Base-by-base conservation (phyloP, 2,329 filamentous ascomycete species). In the Tolypocladium paradoxum region DNA sequence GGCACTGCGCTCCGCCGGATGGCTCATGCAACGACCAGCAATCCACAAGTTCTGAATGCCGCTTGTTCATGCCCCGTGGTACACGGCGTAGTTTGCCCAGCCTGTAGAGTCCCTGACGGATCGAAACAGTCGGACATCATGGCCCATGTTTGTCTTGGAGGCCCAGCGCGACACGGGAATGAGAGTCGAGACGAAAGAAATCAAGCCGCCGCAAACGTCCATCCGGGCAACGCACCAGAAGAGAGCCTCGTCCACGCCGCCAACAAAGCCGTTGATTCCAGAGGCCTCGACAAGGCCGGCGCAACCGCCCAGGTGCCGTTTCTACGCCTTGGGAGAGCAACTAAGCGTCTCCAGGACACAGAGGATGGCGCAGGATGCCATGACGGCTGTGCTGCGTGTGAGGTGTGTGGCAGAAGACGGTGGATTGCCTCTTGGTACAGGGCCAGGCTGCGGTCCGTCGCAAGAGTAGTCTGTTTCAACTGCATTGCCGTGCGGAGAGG, bases 201-300 rank as follows among this genome's bases (percentile, higher is more conserved):
- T 77, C 6, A 79, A 65, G 0, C 74, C 75, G n/a, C 76, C 75
- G 52, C 74, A 78, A 27, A 78, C 71, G 57, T 78, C 75, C 76
- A 79, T 79, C 8, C 76, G 69, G 0, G 75, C 76, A 62, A 78
- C 79, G 53, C 74, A 77, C 76, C 76, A 79, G 54, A 79, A 79
- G 0, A 79, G 62, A 2, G 76, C 75, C 58, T 78, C 72, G 18
- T 76, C 68, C 3, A 76, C 66, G 3, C 74, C 74, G 0, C 74
- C 75, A 0, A 71, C 72, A 54, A 78, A 76, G 0, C 76, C 76
- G 56, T 77, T 73, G 40, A 78, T 76, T 1, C 72, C 74, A 3
- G 74, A 71, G 0, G 76, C 72, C 56, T 76, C 70, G 56, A 79
- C 73, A 0, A 79, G 62, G 50, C 70, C 73, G 4, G 76, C 75